Percentiles rank a stretch among this genome's conserved stretches.
These are phyloP conservation scores for Bipolaris zeicola DNA, from an alignment of 2,329 filamentous ascomycete genomes.

Conservation along the genomic window DNA sequence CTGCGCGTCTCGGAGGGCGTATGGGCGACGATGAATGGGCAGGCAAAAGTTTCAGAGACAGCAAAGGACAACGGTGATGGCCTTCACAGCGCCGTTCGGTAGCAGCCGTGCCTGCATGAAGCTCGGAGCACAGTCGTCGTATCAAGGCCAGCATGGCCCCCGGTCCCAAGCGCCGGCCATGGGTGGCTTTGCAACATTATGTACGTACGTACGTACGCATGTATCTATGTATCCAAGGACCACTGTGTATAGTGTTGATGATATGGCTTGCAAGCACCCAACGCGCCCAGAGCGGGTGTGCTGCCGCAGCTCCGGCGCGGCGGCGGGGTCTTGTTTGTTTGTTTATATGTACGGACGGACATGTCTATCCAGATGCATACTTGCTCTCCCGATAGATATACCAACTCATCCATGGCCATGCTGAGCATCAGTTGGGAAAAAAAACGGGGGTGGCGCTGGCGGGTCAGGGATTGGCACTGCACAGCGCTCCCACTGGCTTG, in stretches of 20 bases:
- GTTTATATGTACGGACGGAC: background rate
- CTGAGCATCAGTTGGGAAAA: background rate
- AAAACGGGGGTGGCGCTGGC: slow-evolving; percentile 7
- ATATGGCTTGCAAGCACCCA: no score
- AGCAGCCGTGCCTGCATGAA: slow-evolving; percentile 24
- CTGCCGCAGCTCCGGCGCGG: no score
- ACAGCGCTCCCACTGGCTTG: slow-evolving; percentile 10
- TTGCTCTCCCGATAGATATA: background rate
- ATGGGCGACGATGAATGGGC: slow-evolving; percentile 1
- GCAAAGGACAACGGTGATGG: slow-evolving; percentile 7
- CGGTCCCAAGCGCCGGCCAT: background rate
- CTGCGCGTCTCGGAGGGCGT: slow-evolving; percentile 1
- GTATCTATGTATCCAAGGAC: no score
- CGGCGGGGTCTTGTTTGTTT: no score
- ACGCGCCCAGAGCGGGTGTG: no score
- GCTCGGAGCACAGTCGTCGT: slow-evolving; percentile 19
- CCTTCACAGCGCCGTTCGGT: slow-evolving; percentile 11
- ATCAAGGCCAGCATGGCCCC: slow-evolving; percentile 15
- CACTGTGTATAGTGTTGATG: background rate
- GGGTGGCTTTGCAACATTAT: background rate
- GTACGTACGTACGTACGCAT: background rate
- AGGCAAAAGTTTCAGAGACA: slow-evolving; percentile 7
- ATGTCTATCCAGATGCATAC: no score
- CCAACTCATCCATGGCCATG: background rate
- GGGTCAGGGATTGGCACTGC: slow-evolving; percentile 9